Conservation (phyloP, 2,329 filamentous ascomycete genomes). For the Lecanicillium sp. region DNA sequence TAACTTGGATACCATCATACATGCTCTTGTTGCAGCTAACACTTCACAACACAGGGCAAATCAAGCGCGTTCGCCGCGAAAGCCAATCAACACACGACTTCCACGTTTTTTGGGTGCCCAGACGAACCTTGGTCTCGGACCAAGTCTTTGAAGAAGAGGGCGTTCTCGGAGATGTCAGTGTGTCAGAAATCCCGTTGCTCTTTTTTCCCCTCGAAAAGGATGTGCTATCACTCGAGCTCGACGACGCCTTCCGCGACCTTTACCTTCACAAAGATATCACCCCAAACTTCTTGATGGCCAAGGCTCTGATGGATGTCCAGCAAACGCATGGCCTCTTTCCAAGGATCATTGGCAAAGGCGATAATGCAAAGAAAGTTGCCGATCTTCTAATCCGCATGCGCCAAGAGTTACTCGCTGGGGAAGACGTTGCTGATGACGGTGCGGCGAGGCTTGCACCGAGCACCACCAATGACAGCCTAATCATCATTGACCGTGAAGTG, state of each 20-base stretch:
- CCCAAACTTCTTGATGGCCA: slow-evolving; percentile 80
- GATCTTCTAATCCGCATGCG: slow-evolving; percentile 87
- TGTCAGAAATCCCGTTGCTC: slow-evolving; percentile 77
- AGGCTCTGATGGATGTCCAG: slow-evolving; percentile 90
- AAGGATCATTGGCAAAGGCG: slow-evolving; percentile 88
- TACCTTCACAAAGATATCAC: slow-evolving; percentile 89
- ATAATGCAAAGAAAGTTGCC: slow-evolving; percentile 82
- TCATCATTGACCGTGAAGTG: slow-evolving; percentile 91
- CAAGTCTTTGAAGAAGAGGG: slow-evolving; percentile 87
- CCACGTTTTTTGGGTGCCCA: slow-evolving; percentile 91
- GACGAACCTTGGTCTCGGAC: slow-evolving; percentile 85
- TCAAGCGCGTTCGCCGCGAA: slow-evolving; percentile 81
- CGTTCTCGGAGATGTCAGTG: slow-evolving; percentile 84
- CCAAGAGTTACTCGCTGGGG: slow-evolving; percentile 76
- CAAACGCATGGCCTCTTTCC: slow-evolving; percentile 89
- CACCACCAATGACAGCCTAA: slow-evolving; percentile 78
- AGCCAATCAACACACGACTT: slow-evolving; percentile 91
- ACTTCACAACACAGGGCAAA: slow-evolving; percentile 61
- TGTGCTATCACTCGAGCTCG: slow-evolving; percentile 81
- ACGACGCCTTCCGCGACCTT: slow-evolving; percentile 78
- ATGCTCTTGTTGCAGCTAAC: slow-evolving; percentile 4
- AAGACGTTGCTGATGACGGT: slow-evolving; percentile 56
- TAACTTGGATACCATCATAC: slow-evolving; percentile 8
- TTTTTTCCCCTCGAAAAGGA: slow-evolving; percentile 92
- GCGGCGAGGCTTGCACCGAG: slow-evolving; percentile 73